A percentile compares a stretch with the other conserved stretches of the same genome.
phyloP scores from a whole-genome alignment of 768 basidiomycete genomes.

The Postia placenta region DNA sequence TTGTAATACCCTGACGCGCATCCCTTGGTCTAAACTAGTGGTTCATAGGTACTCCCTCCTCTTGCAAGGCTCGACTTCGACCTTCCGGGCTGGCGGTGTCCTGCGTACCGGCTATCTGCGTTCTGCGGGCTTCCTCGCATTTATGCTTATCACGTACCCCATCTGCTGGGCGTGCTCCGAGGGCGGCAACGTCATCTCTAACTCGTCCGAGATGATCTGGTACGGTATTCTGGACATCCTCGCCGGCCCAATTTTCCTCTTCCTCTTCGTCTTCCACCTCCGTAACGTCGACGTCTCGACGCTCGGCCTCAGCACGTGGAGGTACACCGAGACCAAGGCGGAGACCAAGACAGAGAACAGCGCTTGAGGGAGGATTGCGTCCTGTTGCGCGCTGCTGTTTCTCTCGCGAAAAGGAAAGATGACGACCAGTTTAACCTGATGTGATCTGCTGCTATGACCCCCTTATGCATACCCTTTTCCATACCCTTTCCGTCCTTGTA shows the following conservation, averaged over 20 bases:
- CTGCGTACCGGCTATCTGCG: constrained; percentile 24
- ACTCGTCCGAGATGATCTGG: constrained; percentile 47
- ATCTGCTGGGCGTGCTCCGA: constrained; percentile 52
- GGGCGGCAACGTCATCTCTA: constrained; percentile 44
- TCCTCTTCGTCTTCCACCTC: constrained; percentile 24
- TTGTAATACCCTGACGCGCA: neutral
- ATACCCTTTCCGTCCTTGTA: neutral
- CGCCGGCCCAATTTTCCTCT: constrained; percentile 32
- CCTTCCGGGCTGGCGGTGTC: constrained; percentile 19
- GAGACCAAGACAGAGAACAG: too few relatives aligned
- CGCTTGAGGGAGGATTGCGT: too few relatives aligned
- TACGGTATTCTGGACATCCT: constrained; percentile 43
- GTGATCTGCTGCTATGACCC: neutral
- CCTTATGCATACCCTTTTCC: too few relatives aligned
- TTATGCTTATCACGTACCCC: constrained; percentile 54
- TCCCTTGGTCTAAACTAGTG: neutral
- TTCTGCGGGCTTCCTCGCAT: constrained; percentile 40
- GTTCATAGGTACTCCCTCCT: constrained; percentile 26
- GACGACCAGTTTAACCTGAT: neutral
- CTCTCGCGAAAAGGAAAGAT: neutral
- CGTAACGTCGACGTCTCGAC: constrained; percentile 20
- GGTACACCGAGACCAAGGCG: constrained; percentile 17
- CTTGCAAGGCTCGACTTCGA: constrained; percentile 19
- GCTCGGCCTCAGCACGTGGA: constrained; percentile 22
- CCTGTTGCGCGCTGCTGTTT: too few relatives aligned